Base-by-base conservation (phyloP, 2,329 filamentous ascomycete species). In the Xylaria digitata region DNA sequence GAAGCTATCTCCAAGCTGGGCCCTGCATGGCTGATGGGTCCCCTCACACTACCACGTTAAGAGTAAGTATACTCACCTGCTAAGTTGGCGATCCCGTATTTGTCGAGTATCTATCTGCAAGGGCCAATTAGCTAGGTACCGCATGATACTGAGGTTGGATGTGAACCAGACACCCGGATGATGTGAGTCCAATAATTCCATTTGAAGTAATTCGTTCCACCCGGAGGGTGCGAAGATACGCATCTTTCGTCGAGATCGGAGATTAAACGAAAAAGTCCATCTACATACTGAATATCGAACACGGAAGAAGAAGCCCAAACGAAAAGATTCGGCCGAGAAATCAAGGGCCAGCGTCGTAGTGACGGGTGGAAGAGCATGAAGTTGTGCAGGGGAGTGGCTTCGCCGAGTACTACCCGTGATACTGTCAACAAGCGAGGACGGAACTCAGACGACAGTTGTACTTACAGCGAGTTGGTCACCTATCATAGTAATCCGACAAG, bases 41-140 rank as follows among this genome's bases (percentile, higher is more conserved):
- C 34, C 8, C 34, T 37, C 11, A 13, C 8, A 9, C 34, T 37
- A 37, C 34, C 8, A 8, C 8, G 34, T 37, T 9, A 6, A 11
- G 34, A 37, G 34, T 55, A 23, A 55, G 19, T 15, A 19, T 49
- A 49, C 43, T 19, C 34, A 15, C 46, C 13, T 49, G 30, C 32
- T 8, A 37, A 8, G 55, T 34, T 17, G 50, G 23, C 34, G 19
- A 32, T 50, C 3, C 26, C 19, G 37, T 48, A n/a, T 30, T 19
- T 15, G 34, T 21, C 17, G 26, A 2, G 59, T 15, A 32, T 17
- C 21, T n/a, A 17, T 17, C 43, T 30, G 37, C 21, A 17, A 23
- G 34, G 43, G 52, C 15, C 43, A 63, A 63, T 56, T 62, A 57
- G 52, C 45, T 6, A 32, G 32, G n/a, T 17, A 57, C 43, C 9